Conservation (phyloP, 2,329 filamentous ascomycete genomes). For the Juglanconis juglandina region DNA sequence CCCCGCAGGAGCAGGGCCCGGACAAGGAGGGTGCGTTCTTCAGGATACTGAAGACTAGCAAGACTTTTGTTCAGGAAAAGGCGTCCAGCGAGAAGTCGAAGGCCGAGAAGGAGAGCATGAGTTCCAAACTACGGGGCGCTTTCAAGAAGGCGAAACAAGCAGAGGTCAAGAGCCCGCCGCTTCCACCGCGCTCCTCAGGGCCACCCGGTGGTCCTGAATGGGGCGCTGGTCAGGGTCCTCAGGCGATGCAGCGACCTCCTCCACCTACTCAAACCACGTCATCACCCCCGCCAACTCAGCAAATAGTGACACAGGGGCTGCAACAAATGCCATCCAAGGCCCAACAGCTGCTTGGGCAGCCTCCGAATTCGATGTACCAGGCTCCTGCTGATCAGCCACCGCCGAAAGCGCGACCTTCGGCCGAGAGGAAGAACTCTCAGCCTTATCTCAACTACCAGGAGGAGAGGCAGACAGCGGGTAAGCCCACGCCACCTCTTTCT, state of each 20-base stretch:
- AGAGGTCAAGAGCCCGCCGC: constrained; percentile 18
- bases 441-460: constrained; percentile 20
- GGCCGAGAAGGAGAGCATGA: constrained; percentile 23
- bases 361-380: constrained; percentile 10
- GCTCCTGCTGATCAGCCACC: constrained; percentile 10
- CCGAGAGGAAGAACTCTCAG: constrained; percentile 6
- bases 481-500: constrained; percentile 3
- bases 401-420: background rate
- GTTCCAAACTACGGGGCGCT: constrained; percentile 23
- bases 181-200: background rate
- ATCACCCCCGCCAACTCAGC: background rate
- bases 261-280: background rate
- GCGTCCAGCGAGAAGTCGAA: constrained; percentile 21
- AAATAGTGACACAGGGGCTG: constrained; percentile 3
- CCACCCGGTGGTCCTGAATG: constrained; percentile 26
- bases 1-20: constrained; percentile 10
- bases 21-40: constrained; percentile 19
- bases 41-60: constrained; percentile 19
- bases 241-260: constrained; percentile 1
- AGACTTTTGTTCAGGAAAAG: constrained; percentile 18
- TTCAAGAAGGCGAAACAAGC: constrained; percentile 24
- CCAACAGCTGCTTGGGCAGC: constrained; percentile 15
- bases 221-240: constrained; percentile 1
- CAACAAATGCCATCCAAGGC: constrained; percentile 17
- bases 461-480: constrained; percentile 18